Evolutionary conservation across 2,329 filamentous ascomycete genomes (phyloP), one percentile per base, ranked within the genome.

Genomic region (Verticillium albo-atrum): DNA sequence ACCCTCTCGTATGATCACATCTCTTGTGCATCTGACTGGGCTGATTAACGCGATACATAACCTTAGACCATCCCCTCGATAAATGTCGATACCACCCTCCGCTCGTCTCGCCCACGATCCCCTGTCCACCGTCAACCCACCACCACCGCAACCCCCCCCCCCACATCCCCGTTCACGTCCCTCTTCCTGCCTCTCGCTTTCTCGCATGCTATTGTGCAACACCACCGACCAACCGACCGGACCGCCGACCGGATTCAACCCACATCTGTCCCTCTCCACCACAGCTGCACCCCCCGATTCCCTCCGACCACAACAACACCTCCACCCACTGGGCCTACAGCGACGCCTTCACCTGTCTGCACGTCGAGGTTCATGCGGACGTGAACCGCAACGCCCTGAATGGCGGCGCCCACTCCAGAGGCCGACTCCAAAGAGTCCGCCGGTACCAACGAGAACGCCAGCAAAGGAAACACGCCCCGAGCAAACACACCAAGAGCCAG

Each of bases 361-460:
- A 47, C n/a, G 10, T 47, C 42, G 42, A 47, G 20, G 20, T 47
- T 23, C 42, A 47, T 47, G 42, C 23, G 20, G 54, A 55, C 34
- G 28, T 20, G 30, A 55, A 37, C 20, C 15, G 15, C 54, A 27
- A 26, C 30, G 54, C 30, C 17, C 61, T 64, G 55, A 62, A 64
- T 64, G 62, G 62, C 61, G 62, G 61, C 62, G 50, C 32, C 61
- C 50, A 61, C 62, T n/a, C 23, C 55, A 55, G 61, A 63, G 56
- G 37, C 62, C 37, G 59, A 63, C 62, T 64, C 62, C 25, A 61
- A 61, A 55, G 62, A 64, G 62, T 63, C 61, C 20, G 32, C 58
- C 30, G 55, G 56, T 20, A n/a, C 28, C 27, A 51, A 42, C 34
- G 53, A 59, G 52, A 61, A 26, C 55, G 23, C 30, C 47, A 57